Evolutionary conservation across 2,329 filamentous ascomycete species (phyloP).

Genomic region (Aspergillus aculeatinus): DNA sequence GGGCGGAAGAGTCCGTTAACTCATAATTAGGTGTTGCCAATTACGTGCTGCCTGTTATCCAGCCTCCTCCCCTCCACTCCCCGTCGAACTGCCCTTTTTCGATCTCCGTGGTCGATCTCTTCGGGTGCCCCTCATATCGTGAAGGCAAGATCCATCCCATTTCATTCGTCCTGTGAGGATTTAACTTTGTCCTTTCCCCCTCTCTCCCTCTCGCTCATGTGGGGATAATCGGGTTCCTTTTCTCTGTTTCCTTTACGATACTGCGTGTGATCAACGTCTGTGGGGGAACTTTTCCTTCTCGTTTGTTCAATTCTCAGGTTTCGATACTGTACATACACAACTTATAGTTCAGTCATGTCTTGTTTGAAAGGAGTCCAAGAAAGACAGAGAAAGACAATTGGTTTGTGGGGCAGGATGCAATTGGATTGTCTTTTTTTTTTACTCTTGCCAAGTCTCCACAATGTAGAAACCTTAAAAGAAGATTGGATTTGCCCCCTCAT

Average conservation of each 20-base stretch:
- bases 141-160: background rate
- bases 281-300: too few species aligned
- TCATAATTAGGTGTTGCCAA: conserved; percentile 3
- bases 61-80: background rate
- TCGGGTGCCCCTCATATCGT: background rate
- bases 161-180: background rate
- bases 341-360: too few species aligned
- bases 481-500: too few species aligned
- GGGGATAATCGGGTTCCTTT: background rate
- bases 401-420: background rate
- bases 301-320: too few species aligned
- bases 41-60: too few species aligned
- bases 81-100: background rate
- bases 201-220: background rate
- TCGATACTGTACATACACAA: too few species aligned
- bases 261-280: too few species aligned
- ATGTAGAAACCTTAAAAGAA: background rate
- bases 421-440: background rate
- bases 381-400: background rate
- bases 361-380: too few species aligned
- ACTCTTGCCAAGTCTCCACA: background rate
- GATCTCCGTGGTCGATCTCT: background rate
- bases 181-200: background rate
- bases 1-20: conserved; percentile 14
- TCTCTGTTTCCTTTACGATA: background rate